A percentile compares a stretch with the other conserved stretches of the same genome.
These are phyloP conservation scores for Umbelopsis isabellina DNA, from an alignment of 192 early-diverging fungal species.

Conservation along the genomic window DNA sequence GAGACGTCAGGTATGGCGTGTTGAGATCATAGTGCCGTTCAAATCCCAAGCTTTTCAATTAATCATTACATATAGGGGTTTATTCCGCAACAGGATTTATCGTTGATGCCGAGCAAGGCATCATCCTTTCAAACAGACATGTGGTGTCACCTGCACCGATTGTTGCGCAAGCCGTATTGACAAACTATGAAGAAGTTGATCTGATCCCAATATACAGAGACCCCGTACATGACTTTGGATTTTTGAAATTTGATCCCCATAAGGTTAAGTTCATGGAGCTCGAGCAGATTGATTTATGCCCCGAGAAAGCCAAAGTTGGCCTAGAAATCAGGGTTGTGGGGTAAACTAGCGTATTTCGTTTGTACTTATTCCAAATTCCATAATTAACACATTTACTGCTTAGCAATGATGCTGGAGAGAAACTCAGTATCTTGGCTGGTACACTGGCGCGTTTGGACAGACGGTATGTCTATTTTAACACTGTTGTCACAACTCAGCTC, in stretches of 20 bases:
- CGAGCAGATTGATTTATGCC: conserved; percentile 66
- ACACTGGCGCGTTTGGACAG: conserved; percentile 76
- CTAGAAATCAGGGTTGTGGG: conserved; percentile 80
- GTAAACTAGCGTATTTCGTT: conserved; percentile 20
- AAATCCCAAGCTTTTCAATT: background rate
- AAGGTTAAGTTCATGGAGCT: conserved; percentile 73
- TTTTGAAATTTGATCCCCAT: conserved; percentile 72
- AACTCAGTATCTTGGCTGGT: conserved; percentile 76
- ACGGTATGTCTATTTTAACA: conserved; percentile 26
- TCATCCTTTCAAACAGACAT: conserved; percentile 80
- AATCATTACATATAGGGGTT: conserved; percentile 37
- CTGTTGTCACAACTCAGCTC: background rate
- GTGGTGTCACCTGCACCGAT: conserved; percentile 77
- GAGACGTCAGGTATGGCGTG: conserved; percentile 68
- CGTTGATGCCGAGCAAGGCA: conserved; percentile 73
- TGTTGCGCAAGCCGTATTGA: conserved; percentile 72
- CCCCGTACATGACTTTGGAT: conserved; percentile 86
- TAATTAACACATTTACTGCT: background rate
- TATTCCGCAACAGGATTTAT: conserved; percentile 76
- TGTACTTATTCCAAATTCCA: background rate
- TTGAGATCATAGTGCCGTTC: background rate
- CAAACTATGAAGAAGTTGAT: conserved; percentile 78
- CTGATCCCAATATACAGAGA: conserved; percentile 76
- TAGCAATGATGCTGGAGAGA: conserved; percentile 78
- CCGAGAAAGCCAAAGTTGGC: conserved; percentile 72